A percentile compares a stretch with the other conserved stretches of the same genome.
Evolutionary conservation across 257 asterid species (phyloP).

Genomic region (Asclepias syriaca): DNA sequence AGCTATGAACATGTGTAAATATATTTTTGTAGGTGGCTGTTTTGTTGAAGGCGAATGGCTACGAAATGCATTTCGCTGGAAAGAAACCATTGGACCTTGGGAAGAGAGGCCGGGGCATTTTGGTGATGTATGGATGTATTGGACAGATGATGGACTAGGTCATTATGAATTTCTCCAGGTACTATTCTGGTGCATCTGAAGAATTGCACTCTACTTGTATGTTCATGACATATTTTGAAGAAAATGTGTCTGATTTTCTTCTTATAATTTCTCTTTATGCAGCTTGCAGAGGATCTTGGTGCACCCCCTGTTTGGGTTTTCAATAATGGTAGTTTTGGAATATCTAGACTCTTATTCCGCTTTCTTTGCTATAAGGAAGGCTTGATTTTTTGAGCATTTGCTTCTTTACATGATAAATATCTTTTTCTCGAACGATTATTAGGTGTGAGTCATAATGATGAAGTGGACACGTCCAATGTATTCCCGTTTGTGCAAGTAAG

Average conservation of each 20-base stretch:
- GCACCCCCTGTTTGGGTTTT: slow-evolving; percentile 90
- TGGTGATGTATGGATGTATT: slow-evolving; percentile 95
- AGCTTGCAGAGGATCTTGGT: slow-evolving; percentile 98
- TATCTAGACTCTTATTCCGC: not conserved
- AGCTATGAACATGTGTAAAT: not conserved
- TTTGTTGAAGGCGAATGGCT: slow-evolving; percentile 94
- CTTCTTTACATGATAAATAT: not conserved
- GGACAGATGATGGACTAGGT: slow-evolving; percentile 97
- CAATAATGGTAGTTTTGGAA: slow-evolving; percentile 66
- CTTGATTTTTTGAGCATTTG: slow-evolving; percentile 2
- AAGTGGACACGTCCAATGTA: slow-evolving; percentile 67
- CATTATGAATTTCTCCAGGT: slow-evolving; percentile 93
- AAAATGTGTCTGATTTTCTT: not conserved
- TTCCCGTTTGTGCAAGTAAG: slow-evolving; percentile 72
- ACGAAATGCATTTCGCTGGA: slow-evolving; percentile 94
- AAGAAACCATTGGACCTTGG: slow-evolving; percentile 95
- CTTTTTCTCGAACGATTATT: slow-evolving; percentile 19
- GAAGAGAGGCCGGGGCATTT: slow-evolving; percentile 95
- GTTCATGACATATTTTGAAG: not conserved
- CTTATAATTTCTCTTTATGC: slow-evolving; percentile 20
- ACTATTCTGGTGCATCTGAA: slow-evolving; percentile 10
- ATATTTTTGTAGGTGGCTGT: slow-evolving; percentile 68
- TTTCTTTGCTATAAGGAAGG: not conserved
- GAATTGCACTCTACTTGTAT: not conserved
- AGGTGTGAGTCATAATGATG: slow-evolving; percentile 91